A percentile compares a stretch with the other conserved stretches of the same genome.
phyloP scores from a whole-genome alignment of 768 basidiomycete species.

The Leccinellum albellum region DNA sequence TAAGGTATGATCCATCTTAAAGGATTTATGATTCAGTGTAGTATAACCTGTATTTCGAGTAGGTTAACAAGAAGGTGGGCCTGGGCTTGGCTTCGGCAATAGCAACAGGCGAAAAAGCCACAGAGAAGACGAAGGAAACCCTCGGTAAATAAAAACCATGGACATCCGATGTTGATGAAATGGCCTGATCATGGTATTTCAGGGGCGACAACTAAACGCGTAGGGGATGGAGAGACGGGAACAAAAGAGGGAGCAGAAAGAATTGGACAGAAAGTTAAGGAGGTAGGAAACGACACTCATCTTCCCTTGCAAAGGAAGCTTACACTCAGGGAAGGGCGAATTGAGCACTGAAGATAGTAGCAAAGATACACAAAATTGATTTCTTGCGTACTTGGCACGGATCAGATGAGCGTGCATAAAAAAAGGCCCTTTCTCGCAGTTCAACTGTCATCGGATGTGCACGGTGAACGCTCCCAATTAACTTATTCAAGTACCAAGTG shows the following conservation, averaged over 20 bases:
- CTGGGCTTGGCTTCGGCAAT: slow-evolving; percentile 38
- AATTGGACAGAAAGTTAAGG: slow-evolving; percentile 12
- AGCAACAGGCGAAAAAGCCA: slow-evolving; percentile 39
- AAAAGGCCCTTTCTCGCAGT: neutral
- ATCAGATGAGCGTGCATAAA: too few species aligned
- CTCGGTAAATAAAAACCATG: slow-evolving; percentile 23
- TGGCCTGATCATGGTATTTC: neutral
- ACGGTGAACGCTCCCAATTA: neutral
- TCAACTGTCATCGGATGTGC: neutral
- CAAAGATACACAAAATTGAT: slow-evolving; percentile 12
- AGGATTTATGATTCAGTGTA: neutral
- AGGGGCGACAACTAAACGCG: slow-evolving; percentile 1
- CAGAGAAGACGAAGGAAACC: slow-evolving; percentile 36
- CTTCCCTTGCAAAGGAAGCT: neutral
- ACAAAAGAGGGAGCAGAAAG: slow-evolving; percentile 1
- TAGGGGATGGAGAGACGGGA: slow-evolving; percentile 1
- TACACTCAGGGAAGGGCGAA: slow-evolving; percentile 7
- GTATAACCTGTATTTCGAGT: neutral
- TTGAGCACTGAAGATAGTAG: slow-evolving; percentile 16
- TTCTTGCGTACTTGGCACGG: neutral
- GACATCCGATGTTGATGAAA: neutral
- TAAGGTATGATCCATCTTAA: slow-evolving; percentile 26
- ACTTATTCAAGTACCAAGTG: neutral
- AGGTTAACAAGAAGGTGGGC: slow-evolving; percentile 42
- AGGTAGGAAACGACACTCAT: slow-evolving; percentile 1